Conservation (phyloP, 805 yeast genomes). For the Sugiyamaella mastotermitis region DNA sequence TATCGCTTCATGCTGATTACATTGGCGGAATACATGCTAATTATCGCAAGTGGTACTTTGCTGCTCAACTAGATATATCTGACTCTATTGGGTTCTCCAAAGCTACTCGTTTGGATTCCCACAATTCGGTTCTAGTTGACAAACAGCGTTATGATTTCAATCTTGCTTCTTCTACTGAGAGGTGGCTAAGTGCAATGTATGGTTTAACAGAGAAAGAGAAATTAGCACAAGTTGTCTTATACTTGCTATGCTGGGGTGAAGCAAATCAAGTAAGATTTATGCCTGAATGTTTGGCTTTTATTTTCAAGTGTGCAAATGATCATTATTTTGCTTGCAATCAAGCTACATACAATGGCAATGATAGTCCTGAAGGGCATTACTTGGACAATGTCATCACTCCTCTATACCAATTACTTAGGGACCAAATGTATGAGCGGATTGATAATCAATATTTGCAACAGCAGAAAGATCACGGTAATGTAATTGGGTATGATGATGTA, state of each 20-base stretch:
- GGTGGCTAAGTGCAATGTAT: conserved; percentile 35
- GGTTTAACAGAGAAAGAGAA: conserved; percentile 47
- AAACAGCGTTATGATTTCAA: conserved; percentile 1
- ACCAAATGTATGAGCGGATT: conserved; percentile 43
- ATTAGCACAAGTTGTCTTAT: conserved; percentile 59
- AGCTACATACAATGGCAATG: not conserved
- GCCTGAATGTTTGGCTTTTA: conserved; percentile 85
- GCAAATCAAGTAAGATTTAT: conserved; percentile 79
- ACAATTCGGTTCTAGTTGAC: not conserved
- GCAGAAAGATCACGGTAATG: conserved; percentile 59
- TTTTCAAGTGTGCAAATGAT: conserved; percentile 76
- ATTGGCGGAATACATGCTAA: conserved; percentile 67
- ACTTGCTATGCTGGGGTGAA: conserved; percentile 82
- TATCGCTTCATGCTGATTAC: conserved; percentile 64
- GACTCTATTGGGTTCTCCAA: conserved; percentile 27
- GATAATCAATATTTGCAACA: conserved; percentile 41
- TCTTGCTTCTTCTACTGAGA: conserved; percentile 18
- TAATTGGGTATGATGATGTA: conserved; percentile 85
- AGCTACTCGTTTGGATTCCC: conserved; percentile 31
- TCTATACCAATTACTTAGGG: conserved; percentile 53
- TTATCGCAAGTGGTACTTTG: conserved; percentile 72
- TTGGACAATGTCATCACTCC: conserved; percentile 73
- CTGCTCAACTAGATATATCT: conserved; percentile 59
- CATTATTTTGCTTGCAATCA: conserved; percentile 35
- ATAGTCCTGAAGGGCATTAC: conserved; percentile 28